Percentiles rank a stretch among this genome's conserved stretches.
phyloP scores from a whole-genome alignment of 2,329 filamentous ascomycete genomes.

The Hirsutella thompsonii region DNA sequence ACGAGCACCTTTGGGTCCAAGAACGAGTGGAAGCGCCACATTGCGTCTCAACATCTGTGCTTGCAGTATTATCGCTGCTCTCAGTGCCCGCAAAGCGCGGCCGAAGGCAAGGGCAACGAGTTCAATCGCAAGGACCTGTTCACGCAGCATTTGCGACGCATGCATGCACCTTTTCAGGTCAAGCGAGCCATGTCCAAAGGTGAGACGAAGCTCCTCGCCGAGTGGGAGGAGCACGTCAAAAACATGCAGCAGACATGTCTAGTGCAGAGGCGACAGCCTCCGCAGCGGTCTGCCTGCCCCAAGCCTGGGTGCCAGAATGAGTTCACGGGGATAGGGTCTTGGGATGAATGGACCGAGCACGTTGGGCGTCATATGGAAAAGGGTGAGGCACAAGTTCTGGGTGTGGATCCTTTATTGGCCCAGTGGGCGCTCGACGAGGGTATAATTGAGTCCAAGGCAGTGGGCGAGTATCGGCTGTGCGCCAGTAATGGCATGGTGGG shows the following conservation, averaged over 20 bases:
- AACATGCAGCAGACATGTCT: slow-evolving; percentile 65
- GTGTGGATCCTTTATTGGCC: slow-evolving; percentile 43
- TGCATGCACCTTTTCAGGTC: slow-evolving; percentile 68
- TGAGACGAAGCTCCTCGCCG: slow-evolving; percentile 44
- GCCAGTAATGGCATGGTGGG: slow-evolving; percentile 14
- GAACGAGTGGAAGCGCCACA: slow-evolving; percentile 96
- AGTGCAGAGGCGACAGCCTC: slow-evolving; percentile 53
- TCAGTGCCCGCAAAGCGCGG: slow-evolving; percentile 38
- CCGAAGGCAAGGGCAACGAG: slow-evolving; percentile 48
- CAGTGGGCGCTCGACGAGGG: slow-evolving; percentile 51
- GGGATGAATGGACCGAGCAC: slow-evolving; percentile 90
- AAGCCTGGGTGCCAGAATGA: slow-evolving; percentile 55
- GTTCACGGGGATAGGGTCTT: slow-evolving; percentile 62
- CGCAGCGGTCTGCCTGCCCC: slow-evolving; percentile 57
- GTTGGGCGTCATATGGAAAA: slow-evolving; percentile 82
- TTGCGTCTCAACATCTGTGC: slow-evolving; percentile 77
- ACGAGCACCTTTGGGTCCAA: slow-evolving; percentile 76
- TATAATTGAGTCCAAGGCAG: slow-evolving; percentile 45
- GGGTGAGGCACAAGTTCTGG: slow-evolving; percentile 43
- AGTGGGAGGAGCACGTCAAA: slow-evolving; percentile 54
- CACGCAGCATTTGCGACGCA: slow-evolving; percentile 83
- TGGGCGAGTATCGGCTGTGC: slow-evolving; percentile 42
- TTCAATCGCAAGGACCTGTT: slow-evolving; percentile 97
- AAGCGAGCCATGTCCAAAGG: slow-evolving; percentile 43
- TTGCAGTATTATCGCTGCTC: slow-evolving; percentile 53